Evolutionary conservation across 768 basidiomycete species (phyloP).

Genomic region (Boletus eberwhitei): DNA sequence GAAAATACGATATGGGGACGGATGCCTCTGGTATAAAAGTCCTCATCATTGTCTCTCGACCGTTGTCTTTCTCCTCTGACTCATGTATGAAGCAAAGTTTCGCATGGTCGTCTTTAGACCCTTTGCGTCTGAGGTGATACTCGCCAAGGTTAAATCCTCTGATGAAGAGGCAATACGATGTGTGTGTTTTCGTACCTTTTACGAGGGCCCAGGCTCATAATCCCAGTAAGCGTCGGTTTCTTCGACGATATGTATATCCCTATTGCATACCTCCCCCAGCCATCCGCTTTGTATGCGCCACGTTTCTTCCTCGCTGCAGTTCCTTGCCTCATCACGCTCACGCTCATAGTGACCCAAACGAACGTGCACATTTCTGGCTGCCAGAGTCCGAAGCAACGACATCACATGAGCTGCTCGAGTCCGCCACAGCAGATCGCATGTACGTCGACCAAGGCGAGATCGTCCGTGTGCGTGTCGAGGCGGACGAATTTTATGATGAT

Average conservation of each 20-base stretch:
- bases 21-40: constrained; percentile 94
- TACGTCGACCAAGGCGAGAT: constrained; percentile 78
- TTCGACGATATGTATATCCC: constrained; percentile 94
- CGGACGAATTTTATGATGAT: constrained; percentile 81
- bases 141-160: constrained; percentile 85
- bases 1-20: constrained; percentile 92
- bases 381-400: constrained; percentile 55
- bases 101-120: constrained; percentile 89
- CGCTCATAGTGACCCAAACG: constrained; percentile 64
- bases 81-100: constrained; percentile 62
- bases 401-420: constrained; percentile 64
- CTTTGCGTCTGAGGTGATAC: constrained; percentile 83
- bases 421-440: constrained; percentile 62
- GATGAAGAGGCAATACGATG: constrained; percentile 83
- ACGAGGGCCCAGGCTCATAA: not conserved
- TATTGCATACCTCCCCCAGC: constrained; percentile 71
- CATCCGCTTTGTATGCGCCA: constrained; percentile 66
- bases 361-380: constrained; percentile 82
- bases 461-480: constrained; percentile 73
- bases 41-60: not conserved
- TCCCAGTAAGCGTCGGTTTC: constrained; percentile 79
- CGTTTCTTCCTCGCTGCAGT: not conserved
- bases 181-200: constrained; percentile 36
- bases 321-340: not conserved
- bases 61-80: constrained; percentile 2